These are phyloP conservation scores for Mortierella sp. DNA, from an alignment of 371 early-diverging fungal species.

Conservation along the genomic window DNA sequence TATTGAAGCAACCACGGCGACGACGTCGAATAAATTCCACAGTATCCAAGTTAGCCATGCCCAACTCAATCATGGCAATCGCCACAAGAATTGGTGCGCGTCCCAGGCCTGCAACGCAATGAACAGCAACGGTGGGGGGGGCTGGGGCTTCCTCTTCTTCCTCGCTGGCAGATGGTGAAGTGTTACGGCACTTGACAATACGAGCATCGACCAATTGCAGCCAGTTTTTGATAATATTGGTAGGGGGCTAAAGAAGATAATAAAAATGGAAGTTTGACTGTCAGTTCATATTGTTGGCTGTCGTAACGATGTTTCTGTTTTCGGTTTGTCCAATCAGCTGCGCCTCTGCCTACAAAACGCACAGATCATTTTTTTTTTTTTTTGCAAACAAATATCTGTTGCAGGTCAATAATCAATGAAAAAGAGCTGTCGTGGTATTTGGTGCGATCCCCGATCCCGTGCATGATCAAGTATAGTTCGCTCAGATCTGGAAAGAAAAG, in stretches of 20 bases:
- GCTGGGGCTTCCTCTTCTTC: slow-evolving; percentile 44
- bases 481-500: neutral
- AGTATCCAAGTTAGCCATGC: slow-evolving; percentile 85
- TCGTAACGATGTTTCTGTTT: neutral
- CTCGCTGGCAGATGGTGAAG: slow-evolving; percentile 45
- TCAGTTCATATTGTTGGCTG: neutral
- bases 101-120: slow-evolving; percentile 90
- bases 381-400: too few species aligned
- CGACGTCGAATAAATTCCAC: slow-evolving; percentile 80
- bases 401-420: too few species aligned
- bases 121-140: slow-evolving; percentile 80
- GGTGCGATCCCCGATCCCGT: neutral
- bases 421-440: neutral
- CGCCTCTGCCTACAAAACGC: neutral
- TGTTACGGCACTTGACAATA: slow-evolving; percentile 46
- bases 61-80: slow-evolving; percentile 86
- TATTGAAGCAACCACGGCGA: slow-evolving; percentile 88
- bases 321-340: neutral
- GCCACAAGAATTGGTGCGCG: slow-evolving; percentile 80
- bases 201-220: slow-evolving; percentile 75
- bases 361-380: too few species aligned
- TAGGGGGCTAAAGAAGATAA: slow-evolving; percentile 68
- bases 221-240: slow-evolving; percentile 77
- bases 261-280: neutral
- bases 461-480: neutral